Evolutionary conservation across 2,329 filamentous ascomycete genomes (phyloP).

Genomic region (Cercospora nicotianae): DNA sequence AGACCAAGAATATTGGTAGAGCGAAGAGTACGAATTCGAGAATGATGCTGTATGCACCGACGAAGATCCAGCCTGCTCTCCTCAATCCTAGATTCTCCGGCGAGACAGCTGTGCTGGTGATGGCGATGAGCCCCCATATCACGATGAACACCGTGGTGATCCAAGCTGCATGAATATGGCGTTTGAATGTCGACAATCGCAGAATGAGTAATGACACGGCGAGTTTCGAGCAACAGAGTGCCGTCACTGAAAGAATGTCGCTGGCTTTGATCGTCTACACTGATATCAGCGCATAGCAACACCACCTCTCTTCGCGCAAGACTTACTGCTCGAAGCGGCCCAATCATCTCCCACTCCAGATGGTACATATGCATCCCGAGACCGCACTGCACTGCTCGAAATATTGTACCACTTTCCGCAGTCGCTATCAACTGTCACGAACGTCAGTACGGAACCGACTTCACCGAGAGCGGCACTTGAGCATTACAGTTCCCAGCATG

Average conservation of each 20-base stretch:
- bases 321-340: not conserved
- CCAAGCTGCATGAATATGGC: slow-evolving; percentile 15
- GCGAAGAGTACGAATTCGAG: slow-evolving; percentile 19
- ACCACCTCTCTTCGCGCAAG: no score
- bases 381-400: slow-evolving; percentile 17
- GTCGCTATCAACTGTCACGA: slow-evolving; percentile 12
- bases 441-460: not conserved
- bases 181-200: slow-evolving; percentile 22
- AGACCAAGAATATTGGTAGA: slow-evolving; percentile 22
- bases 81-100: not conserved
- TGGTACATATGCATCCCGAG: slow-evolving; percentile 15
- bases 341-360: not conserved
- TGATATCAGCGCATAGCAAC: not conserved
- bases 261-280: slow-evolving; percentile 15
- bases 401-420: slow-evolving; percentile 16
- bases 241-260: slow-evolving; percentile 18
- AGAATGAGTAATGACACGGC: slow-evolving; percentile 22
- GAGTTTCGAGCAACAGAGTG: slow-evolving; percentile 21
- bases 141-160: slow-evolving; percentile 15
- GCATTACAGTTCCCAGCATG: slow-evolving; percentile 17
- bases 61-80: slow-evolving; percentile 18
- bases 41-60: slow-evolving; percentile 18
- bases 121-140: slow-evolving; percentile 13
- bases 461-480: not conserved
- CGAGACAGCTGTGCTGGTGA: not conserved